Percentiles rank a stretch among this genome's conserved stretches.
These are phyloP conservation scores for Magnusiomyces ingens DNA, from an alignment of 1,139 yeast species.

Conservation along the genomic window DNA sequence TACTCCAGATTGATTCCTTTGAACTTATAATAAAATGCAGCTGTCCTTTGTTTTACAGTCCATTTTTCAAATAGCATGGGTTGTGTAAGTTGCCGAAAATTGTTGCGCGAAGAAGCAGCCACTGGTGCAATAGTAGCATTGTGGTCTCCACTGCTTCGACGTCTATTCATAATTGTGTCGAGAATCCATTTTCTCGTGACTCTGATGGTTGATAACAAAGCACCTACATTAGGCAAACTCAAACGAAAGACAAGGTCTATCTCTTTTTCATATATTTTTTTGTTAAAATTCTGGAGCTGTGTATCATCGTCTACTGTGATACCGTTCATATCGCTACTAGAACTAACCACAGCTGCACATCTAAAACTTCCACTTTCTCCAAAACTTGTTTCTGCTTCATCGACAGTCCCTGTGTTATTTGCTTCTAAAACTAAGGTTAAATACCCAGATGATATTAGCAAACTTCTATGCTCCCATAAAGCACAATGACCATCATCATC, in stretches of 20 bases:
- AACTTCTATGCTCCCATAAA: too few species aligned
- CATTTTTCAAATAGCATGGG: not conserved
- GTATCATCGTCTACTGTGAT: not conserved
- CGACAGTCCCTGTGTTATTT: too few species aligned
- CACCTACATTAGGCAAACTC: conserved; percentile 12
- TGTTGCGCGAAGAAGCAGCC: not conserved
- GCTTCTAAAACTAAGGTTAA: too few species aligned
- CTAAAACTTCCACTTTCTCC: too few species aligned
- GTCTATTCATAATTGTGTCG: not conserved
- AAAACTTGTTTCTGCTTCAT: too few species aligned
- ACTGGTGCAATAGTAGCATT: too few species aligned
- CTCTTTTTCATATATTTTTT: not conserved
- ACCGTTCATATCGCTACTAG: not conserved
- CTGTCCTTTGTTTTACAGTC: not conserved
- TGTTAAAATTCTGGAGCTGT: not conserved
- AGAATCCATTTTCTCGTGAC: conserved; percentile 9
- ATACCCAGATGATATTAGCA: too few species aligned
- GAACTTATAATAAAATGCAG: conserved; percentile 5
- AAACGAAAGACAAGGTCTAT: not conserved
- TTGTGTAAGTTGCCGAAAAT: not conserved
- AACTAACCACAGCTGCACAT: not conserved
- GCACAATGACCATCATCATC: too few species aligned
- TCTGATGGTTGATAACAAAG: conserved; percentile 1
- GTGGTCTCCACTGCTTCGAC: conserved; percentile 2
- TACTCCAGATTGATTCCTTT: conserved; percentile 8